Evolutionary conservation across 805 yeast species (phyloP).

Genomic region (Hanseniaspora opuntiae): DNA sequence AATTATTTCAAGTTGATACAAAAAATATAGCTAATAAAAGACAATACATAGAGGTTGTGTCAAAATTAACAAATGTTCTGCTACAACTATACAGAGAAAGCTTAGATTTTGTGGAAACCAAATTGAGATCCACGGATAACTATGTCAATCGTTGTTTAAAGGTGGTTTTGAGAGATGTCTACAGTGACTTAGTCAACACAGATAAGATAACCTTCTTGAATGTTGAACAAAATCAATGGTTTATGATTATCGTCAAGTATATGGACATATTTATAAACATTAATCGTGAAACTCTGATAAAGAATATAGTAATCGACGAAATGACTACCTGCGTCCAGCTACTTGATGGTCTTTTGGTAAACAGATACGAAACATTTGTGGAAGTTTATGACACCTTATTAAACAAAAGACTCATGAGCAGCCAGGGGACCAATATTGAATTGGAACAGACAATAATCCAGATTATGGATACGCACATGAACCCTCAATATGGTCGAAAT

Average conservation of each 20-base stretch:
- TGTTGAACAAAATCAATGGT: slow-evolving; percentile 5
- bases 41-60: background rate
- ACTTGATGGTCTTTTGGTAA: background rate
- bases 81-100: background rate
- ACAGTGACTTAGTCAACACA: background rate
- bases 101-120: background rate
- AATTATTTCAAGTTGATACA: slow-evolving; percentile 1
- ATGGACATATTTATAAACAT: background rate
- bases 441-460: background rate
- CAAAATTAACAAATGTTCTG: background rate
- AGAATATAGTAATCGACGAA: background rate
- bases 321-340: background rate
- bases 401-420: slow-evolving; percentile 3
- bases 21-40: background rate
- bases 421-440: background rate
- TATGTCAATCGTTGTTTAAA: background rate
- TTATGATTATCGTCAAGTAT: background rate
- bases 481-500: slow-evolving; percentile 4
- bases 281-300: background rate
- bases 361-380: slow-evolving; percentile 5
- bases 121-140: background rate
- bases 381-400: background rate
- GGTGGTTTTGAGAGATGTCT: background rate
- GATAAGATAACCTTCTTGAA: background rate
- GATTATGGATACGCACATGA: slow-evolving; percentile 1